A percentile compares a stretch with the other conserved stretches of the same genome.
These are phyloP conservation scores for Mucor saturninus DNA, from an alignment of 371 early-diverging fungal genomes.

Conservation along the genomic window DNA sequence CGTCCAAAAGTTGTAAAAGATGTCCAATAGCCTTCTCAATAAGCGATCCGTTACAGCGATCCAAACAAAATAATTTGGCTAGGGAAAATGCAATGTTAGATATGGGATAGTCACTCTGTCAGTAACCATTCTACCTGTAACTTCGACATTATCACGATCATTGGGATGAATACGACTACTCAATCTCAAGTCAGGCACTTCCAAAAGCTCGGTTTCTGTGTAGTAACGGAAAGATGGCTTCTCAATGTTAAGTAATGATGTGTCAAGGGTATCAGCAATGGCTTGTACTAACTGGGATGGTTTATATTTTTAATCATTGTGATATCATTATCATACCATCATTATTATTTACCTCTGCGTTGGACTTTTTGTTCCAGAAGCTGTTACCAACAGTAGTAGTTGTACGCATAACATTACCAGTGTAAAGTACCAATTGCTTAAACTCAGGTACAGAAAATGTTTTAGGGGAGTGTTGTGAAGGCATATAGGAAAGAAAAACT, in stretches of 20 bases:
- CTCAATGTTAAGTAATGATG: constrained; percentile 34
- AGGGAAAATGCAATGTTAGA: not conserved
- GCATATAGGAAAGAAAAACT: constrained; percentile 15
- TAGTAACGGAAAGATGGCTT: constrained; percentile 40
- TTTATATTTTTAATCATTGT: not conserved
- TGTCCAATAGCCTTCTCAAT: constrained; percentile 43
- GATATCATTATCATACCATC: not conserved
- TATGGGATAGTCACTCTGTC: not conserved
- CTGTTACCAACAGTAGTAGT: constrained; percentile 40
- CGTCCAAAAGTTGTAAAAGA: constrained; percentile 43
- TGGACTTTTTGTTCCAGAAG: constrained; percentile 47
- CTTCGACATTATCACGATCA: constrained; percentile 56
- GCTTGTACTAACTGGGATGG: constrained; percentile 49
- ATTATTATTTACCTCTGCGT: constrained; percentile 51
- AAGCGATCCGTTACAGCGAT: constrained; percentile 23
- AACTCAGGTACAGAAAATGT: constrained; percentile 36
- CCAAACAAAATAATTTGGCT: constrained; percentile 57
- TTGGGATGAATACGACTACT: constrained; percentile 44
- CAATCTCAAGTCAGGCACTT: constrained; percentile 51
- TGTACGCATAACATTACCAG: constrained; percentile 62
- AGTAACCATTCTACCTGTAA: constrained; percentile 46
- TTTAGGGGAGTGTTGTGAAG: constrained; percentile 31
- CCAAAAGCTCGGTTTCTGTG: constrained; percentile 29
- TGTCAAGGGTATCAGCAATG: constrained; percentile 52
- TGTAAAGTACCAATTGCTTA: constrained; percentile 50